phyloP scores from a whole-genome alignment of 2,329 filamentous ascomycete genomes.

The Tolypocladium paradoxum region DNA sequence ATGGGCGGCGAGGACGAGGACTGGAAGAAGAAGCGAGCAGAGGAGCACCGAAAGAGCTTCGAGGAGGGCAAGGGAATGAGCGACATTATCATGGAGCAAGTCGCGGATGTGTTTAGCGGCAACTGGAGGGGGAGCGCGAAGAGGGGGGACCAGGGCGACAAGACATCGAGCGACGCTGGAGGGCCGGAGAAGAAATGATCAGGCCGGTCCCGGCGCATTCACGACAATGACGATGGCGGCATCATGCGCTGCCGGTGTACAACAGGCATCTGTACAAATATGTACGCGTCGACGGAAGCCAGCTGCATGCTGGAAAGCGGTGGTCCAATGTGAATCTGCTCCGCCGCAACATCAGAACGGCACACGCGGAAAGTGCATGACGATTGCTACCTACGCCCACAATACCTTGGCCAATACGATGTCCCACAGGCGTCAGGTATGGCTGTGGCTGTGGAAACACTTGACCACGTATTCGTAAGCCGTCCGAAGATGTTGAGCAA shows the following conservation, averaged over 20 bases:
- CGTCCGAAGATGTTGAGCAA: too few relatives aligned
- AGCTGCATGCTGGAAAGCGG: background rate
- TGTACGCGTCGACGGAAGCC: background rate
- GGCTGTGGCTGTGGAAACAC: background rate
- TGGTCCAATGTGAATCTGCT: background rate
- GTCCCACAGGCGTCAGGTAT: background rate
- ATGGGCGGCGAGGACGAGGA: slow-evolving; percentile 45
- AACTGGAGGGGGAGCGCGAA: slow-evolving; percentile 20
- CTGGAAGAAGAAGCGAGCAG: slow-evolving; percentile 41
- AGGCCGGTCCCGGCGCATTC: background rate
- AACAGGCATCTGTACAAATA: background rate
- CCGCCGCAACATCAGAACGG: too few relatives aligned
- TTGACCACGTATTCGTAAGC: background rate
- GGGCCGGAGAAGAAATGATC: slow-evolving; percentile 12
- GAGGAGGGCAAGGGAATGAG: slow-evolving; percentile 45
- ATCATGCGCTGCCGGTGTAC: background rate
- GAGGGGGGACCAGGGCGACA: slow-evolving; percentile 13
- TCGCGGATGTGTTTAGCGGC: slow-evolving; percentile 40
- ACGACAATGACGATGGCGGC: background rate
- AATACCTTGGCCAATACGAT: background rate
- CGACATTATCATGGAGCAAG: slow-evolving; percentile 45
- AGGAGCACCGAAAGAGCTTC: slow-evolving; percentile 40
- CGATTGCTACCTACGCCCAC: background rate
- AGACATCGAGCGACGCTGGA: slow-evolving; percentile 6
- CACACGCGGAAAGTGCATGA: background rate